phyloP scores from a whole-genome alignment of 192 early-diverging fungal species.

The Coemansia sp. region DNA sequence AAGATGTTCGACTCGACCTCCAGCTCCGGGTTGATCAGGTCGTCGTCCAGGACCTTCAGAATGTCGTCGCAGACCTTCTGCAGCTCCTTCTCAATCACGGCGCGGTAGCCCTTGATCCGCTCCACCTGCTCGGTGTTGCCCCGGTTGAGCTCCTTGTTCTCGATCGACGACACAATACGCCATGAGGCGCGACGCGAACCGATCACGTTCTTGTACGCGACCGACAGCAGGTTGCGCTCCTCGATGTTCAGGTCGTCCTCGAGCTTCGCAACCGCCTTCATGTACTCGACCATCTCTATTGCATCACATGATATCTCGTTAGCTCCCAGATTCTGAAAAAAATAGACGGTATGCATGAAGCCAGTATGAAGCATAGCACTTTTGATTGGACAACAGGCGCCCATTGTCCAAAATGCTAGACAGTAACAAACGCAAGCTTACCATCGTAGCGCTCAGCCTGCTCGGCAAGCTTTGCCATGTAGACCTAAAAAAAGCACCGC shows the following conservation, averaged over 20 bases:
- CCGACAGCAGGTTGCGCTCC: constrained; percentile 97
- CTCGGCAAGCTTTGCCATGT: constrained; percentile 98
- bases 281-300: constrained; percentile 82
- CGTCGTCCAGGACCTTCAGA: constrained; percentile 81
- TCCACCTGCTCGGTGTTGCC: constrained; percentile 87
- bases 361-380: constrained; percentile 6
- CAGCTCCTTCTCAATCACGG: constrained; percentile 94
- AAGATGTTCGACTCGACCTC: constrained; percentile 99
- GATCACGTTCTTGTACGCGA: constrained; percentile 99
- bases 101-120: constrained; percentile 92
- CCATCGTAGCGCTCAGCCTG: constrained; percentile 99
- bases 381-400: not conserved
- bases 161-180: constrained; percentile 99
- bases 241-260: constrained; percentile 93
- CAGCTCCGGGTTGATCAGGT: constrained; percentile 87
- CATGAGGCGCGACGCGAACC: constrained; percentile 98
- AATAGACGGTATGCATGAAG: constrained; percentile 6
- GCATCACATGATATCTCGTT: constrained; percentile 24
- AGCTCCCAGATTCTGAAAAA: not conserved
- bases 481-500: constrained; percentile 55
- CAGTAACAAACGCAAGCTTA: constrained; percentile 49
- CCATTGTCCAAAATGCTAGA: too few species aligned
- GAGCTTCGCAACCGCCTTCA: constrained; percentile 86
- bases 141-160: constrained; percentile 97
- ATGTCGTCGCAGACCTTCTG: constrained; percentile 95